Conservation (phyloP, 2,329 filamentous ascomycete genomes). For the Taxawa tesnikishii region DNA sequence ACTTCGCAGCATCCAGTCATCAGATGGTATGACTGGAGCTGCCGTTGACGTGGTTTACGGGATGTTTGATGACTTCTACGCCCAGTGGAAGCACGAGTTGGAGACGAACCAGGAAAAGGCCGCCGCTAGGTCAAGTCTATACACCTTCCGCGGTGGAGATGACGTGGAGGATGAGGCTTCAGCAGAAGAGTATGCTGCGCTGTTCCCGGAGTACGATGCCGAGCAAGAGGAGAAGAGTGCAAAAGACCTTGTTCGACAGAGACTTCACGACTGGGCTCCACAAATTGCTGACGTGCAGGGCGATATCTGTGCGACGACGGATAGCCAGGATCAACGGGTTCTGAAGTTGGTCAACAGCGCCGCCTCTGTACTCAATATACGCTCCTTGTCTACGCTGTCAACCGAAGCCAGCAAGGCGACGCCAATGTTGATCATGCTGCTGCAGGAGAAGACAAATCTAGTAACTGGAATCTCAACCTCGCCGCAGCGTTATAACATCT, state of each 20-base stretch:
- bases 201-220: slow-evolving; percentile 70
- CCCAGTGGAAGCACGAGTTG: slow-evolving; percentile 68
- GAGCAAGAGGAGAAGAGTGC: slow-evolving; percentile 17
- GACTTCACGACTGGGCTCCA: slow-evolving; percentile 13
- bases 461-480: slow-evolving; percentile 8
- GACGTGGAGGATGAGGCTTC: slow-evolving; percentile 67
- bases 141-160: slow-evolving; percentile 66
- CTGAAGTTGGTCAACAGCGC: slow-evolving; percentile 10
- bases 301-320: slow-evolving; percentile 7
- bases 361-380: slow-evolving; percentile 3
- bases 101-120: slow-evolving; percentile 64
- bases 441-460: slow-evolving; percentile 17
- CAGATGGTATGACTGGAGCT: background rate
- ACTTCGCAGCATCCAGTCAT: slow-evolving; percentile 2
- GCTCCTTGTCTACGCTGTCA: background rate
- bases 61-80: slow-evolving; percentile 44
- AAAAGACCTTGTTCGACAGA: slow-evolving; percentile 1
- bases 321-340: slow-evolving; percentile 5
- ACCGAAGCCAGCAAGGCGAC: slow-evolving; percentile 2
- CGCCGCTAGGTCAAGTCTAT: slow-evolving; percentile 63
- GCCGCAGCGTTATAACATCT: slow-evolving; percentile 63
- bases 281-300: slow-evolving; percentile 12
- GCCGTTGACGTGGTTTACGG: slow-evolving; percentile 2
- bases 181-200: slow-evolving; percentile 59
- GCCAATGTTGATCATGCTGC: slow-evolving; percentile 19